Evolutionary conservation across 306 rosid species (phyloP).

Genomic region (barrel medic (Medicago truncatula)): MtrunA17r5.0-ANR NC_053046.1:41397001-41397500

Average conservation of each 20-base stretch:
- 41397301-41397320: conserved; percentile 6
- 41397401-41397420: conserved; percentile 25
- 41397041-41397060: too few relatives aligned
- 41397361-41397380: conserved; percentile 13
- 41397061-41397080: too few relatives aligned
- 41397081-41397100: too few relatives aligned
- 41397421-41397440: conserved; percentile 23
- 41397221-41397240: neutral
- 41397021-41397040: neutral
- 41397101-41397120: too few relatives aligned
- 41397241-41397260: conserved; percentile 19
- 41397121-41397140: too few relatives aligned
- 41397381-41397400: conserved; percentile 34
- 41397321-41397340: conserved; percentile 31
- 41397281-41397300: conserved; percentile 31
- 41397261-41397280: conserved; percentile 2
- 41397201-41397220: neutral
- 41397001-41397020: neutral
- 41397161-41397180: too few relatives aligned
- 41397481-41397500: conserved; percentile 29
- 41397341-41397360: conserved; percentile 6
- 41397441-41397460: conserved; percentile 42
- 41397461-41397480: conserved; percentile 39
- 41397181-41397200: neutral
- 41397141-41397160: too few relatives aligned